Base-by-base conservation (phyloP, 208 protist species). In the Wallacemonas collosoma region DNA sequence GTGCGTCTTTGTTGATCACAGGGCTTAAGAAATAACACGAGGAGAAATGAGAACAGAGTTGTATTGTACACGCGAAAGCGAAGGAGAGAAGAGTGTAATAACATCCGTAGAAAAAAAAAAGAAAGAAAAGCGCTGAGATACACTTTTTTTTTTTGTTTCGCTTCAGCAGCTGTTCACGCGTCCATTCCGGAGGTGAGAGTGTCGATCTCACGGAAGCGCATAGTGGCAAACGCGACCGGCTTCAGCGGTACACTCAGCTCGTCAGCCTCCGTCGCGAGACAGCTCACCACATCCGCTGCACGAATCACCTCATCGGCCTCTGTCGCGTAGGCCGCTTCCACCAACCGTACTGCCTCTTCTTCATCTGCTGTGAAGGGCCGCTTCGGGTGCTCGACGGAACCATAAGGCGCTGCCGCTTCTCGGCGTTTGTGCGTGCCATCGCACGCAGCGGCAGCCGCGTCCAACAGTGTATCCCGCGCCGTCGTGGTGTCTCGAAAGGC, bases 201-300 rank as follows among this genome's bases (percentile, higher is more conserved):
- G 3, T 45, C 50, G 1, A 84, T 48, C n/a, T 71, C 67, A 0
- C 53, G 61, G 39, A 87, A 77, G 9, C 68, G 73, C 38, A 78
- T 47, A 11, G 53, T 17, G 1, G 87, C 82, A 62, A 84, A 40
- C 15, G 39, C 50, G 38, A 92, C 70, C 11, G 53, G 35, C 48
- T 77, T 70, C n/a, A 89, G 79, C 40, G 77, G 70, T 14, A 82
- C 63, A 9, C 47, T 67, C 26, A 88, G 68, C 15, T 88, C 89
- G 68, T 94, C 89, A 12, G 76, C 68, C 68, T 90, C 87, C 9
- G 87, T 85, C n/a, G 89, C 74, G 35, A 92, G 75, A 12, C 78
- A 85, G 40, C 81, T 83, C 36, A 95, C 82, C 8, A 93, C 57
- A 39, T 79, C 73, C 14, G 69, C 39, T 2, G 75, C 60, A 1